Percentiles rank a stretch among this genome's conserved stretches.
These are phyloP conservation scores for Corymbia calophylla DNA, from an alignment of 441 rosid species.

Conservation along the genomic window DNA sequence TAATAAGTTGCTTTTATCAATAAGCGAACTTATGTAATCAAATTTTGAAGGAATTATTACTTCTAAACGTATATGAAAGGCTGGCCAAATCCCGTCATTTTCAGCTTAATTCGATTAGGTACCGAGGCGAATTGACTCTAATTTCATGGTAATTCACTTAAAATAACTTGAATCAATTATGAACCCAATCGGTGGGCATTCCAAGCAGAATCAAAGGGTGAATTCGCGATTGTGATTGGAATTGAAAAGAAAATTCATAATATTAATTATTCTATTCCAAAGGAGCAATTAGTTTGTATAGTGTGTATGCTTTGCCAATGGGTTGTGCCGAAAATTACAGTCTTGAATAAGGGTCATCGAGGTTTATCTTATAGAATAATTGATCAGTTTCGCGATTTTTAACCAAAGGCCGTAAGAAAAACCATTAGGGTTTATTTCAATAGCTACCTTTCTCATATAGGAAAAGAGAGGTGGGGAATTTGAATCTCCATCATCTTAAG, in stretches of 20 bases:
- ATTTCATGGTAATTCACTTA: neutral
- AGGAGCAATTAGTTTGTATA: neutral
- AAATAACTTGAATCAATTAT: neutral
- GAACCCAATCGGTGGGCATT: neutral
- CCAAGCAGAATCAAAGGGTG: neutral
- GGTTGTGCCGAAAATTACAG: neutral
- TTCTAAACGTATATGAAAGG: neutral
- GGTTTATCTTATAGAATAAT: neutral
- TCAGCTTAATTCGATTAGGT: neutral
- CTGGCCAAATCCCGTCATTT: neutral
- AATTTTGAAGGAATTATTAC: neutral
- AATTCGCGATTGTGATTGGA: neutral
- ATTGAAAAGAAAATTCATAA: neutral
- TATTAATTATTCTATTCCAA: neutral
- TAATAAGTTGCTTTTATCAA: too few relatives aligned
- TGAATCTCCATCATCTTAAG: too few relatives aligned
- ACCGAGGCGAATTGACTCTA: neutral
- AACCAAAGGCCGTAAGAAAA: too few relatives aligned
- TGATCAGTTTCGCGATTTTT: neutral
- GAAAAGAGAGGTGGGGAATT: too few relatives aligned
- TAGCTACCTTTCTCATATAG: neutral
- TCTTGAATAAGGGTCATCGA: neutral
- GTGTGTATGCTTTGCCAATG: rapidly evolving
- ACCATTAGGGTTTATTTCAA: too few relatives aligned
- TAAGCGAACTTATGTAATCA: neutral